These are phyloP conservation scores for Coemansia sp. DNA, from an alignment of 192 early-diverging fungal species.

Conservation along the genomic window DNA sequence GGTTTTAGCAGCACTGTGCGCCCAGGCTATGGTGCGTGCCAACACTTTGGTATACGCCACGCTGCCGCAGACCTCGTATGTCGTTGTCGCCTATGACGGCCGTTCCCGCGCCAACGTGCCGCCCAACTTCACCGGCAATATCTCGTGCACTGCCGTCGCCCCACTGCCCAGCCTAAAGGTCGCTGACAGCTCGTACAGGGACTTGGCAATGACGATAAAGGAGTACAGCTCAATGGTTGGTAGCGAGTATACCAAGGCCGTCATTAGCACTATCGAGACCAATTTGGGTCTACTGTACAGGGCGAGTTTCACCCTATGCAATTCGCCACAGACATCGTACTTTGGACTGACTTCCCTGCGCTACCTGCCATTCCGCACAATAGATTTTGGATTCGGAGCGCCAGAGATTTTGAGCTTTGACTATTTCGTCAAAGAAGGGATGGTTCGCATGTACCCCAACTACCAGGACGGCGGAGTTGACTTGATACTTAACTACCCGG, in stretches of 20 bases:
- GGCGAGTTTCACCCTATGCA: slow-evolving; percentile 25
- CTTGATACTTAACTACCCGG: slow-evolving; percentile 35
- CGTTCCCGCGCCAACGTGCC: slow-evolving; percentile 29
- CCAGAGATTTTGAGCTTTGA: slow-evolving; percentile 29
- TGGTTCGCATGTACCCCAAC: slow-evolving; percentile 34
- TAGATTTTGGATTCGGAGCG: slow-evolving; percentile 47
- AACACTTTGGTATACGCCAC: slow-evolving; percentile 17
- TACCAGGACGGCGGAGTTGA: slow-evolving; percentile 44
- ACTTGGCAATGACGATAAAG: slow-evolving; percentile 28
- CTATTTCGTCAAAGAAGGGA: slow-evolving; percentile 37
- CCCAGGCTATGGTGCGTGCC: slow-evolving; percentile 24
- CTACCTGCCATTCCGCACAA: slow-evolving; percentile 28
- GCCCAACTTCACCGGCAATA: slow-evolving; percentile 29
- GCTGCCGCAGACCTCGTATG: slow-evolving; percentile 21
- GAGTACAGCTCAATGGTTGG: slow-evolving; percentile 16
- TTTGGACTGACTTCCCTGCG: slow-evolving; percentile 34
- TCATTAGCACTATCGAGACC: slow-evolving; percentile 30
- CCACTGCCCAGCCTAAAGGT: slow-evolving; percentile 11
- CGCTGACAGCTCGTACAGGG: slow-evolving; percentile 13
- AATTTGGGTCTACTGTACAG: slow-evolving; percentile 38
- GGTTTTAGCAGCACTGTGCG: slow-evolving; percentile 21
- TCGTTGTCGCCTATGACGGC: slow-evolving; percentile 40
- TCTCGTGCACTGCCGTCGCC: slow-evolving; percentile 26
- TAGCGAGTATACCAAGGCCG: slow-evolving; percentile 32
- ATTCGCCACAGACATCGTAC: slow-evolving; percentile 30